A percentile compares a stretch with the other conserved stretches of the same genome.
These are phyloP conservation scores for Phytophthora tentaculata DNA, from an alignment of 352 stramenopile genomes.

Conservation along the genomic window DNA sequence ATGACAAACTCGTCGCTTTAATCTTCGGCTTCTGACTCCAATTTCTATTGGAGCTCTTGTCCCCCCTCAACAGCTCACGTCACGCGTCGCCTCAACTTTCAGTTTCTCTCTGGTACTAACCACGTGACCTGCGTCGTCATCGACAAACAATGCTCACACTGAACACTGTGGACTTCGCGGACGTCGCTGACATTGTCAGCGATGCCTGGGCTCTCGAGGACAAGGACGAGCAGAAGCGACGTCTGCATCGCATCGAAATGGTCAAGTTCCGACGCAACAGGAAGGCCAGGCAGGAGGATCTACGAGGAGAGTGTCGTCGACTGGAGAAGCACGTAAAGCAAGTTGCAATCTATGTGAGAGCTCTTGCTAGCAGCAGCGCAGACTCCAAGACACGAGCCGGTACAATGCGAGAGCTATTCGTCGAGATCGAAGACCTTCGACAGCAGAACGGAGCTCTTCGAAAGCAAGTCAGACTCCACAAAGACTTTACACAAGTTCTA, in stretches of 20 bases:
- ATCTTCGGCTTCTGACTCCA: neutral
- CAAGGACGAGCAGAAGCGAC: constrained; percentile 37
- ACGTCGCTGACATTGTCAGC: constrained; percentile 1
- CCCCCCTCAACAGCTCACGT: neutral
- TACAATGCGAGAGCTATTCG: constrained; percentile 19
- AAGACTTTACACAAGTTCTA: constrained; percentile 18
- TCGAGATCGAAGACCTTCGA: constrained; percentile 36
- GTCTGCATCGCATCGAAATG: constrained; percentile 43
- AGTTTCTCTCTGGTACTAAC: neutral
- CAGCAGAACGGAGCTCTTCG: constrained; percentile 33
- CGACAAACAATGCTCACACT: constrained; percentile 3
- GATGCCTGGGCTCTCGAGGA: constrained; percentile 12
- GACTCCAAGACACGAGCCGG: neutral
- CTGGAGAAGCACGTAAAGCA: constrained; percentile 35
- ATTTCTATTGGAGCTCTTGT: neutral
- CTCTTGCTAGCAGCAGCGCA: constrained; percentile 7
- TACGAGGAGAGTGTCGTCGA: constrained; percentile 22
- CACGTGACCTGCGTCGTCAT: neutral
- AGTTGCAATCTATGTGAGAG: constrained; percentile 11
- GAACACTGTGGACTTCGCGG: neutral
- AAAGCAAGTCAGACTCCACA: constrained; percentile 24
- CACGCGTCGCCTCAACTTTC: neutral
- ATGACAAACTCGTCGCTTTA: neutral
- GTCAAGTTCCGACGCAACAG: constrained; percentile 41
- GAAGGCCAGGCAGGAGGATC: constrained; percentile 33